These are phyloP conservation scores for Adenanthera pavonina DNA, from an alignment of 306 rosid species.

Conservation along the genomic window DNA sequence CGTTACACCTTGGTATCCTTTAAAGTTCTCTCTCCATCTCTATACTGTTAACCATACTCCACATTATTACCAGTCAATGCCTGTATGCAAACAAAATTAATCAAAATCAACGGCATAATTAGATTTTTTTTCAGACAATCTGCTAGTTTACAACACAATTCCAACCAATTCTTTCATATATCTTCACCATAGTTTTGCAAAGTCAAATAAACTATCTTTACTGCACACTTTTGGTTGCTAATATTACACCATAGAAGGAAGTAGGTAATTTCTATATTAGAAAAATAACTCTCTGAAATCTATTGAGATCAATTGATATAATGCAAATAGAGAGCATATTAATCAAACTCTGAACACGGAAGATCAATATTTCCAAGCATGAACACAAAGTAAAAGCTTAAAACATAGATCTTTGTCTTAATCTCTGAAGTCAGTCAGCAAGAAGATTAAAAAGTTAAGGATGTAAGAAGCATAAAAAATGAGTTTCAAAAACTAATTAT, in stretches of 20 bases:
- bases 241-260: background rate
- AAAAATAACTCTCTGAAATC: background rate
- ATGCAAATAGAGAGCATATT: slow-evolving; percentile 16
- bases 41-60: slow-evolving; percentile 14
- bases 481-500: background rate
- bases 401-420: background rate
- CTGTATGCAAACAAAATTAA: background rate
- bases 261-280: background rate
- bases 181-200: background rate
- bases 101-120: background rate
- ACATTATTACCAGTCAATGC: slow-evolving; percentile 8
- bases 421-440: background rate
- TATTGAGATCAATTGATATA: background rate
- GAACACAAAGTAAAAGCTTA: slow-evolving; percentile 6
- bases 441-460: background rate
- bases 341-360: background rate
- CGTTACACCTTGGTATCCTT: background rate
- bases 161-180: background rate
- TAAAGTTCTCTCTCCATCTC: background rate
- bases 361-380: slow-evolving; percentile 1
- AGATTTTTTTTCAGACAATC: background rate
- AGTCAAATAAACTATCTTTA: background rate
- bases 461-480: background rate
- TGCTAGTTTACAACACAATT: background rate
- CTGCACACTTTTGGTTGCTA: slow-evolving; percentile 7